Evolutionary conservation across 179 eudicot species (phyloP), one percentile per base, ranked within the genome.

Genomic region (Actinidia polygama): DNA sequence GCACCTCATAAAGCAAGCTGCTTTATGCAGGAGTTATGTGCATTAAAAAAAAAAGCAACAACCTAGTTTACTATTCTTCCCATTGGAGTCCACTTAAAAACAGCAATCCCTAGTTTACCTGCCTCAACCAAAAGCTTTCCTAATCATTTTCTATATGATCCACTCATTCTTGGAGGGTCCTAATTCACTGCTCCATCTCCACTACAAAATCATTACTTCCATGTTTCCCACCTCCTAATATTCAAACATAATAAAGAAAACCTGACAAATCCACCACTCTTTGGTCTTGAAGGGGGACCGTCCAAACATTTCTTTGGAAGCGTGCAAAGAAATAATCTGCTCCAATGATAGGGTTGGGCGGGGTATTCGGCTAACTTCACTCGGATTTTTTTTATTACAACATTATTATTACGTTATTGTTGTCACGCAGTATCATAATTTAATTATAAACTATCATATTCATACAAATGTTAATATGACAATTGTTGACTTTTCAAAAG

Each of bases 71-170:
- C 36, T 30, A 30, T 30, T 30, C 36, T 30, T 30, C 44, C 44
- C 44, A 40, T 40, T 40, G 44, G 44, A 40, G 44, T 68, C 50
- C 4, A 21, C 21, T 7, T 50, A 40, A 55, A 40, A 57, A 40
- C 3, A 11, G 3, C 10, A 6, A 68, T 4, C 67, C 62, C 64
- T 51, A 26, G 49, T 44, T 46, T 12, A 61, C 80, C 69, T 58
- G 69, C 70, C 75, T 67, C 82, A 79, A 79, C 75, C 62, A 80
- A 70, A 80, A 80, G 67, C 53, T 69, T 40, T 69, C 82, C 82
- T 69, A 80, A 69, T 69, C 58, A 16, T 69, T 69, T 54, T 80
- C 62, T 19, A 55, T 70, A 70, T 76, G 44, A 40, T 69, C 75
- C 73, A 50, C 81, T 47, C 0, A 16, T 55, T n/a, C 57, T 21